A percentile compares a stretch with the other conserved stretches of the same genome.
These are phyloP conservation scores for Neurospora terricola DNA, from an alignment of 495 filamentous ascomycete genomes.

Conservation along the genomic window DNA sequence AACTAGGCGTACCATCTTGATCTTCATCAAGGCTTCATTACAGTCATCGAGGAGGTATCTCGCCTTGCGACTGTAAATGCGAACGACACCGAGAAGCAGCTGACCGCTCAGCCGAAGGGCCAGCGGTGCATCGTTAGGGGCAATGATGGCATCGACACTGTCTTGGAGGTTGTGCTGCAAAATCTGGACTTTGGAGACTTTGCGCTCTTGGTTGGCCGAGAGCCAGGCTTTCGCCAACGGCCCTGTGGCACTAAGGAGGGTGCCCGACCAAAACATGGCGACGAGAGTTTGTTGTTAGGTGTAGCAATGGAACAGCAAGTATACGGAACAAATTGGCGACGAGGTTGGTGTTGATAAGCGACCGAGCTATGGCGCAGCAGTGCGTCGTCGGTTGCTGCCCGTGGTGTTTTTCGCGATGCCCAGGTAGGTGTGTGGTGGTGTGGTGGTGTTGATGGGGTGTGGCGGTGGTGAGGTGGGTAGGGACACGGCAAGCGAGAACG, in stretches of 20 bases:
- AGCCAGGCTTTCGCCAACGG: conserved; percentile 96
- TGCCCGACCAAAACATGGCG: conserved; percentile 97
- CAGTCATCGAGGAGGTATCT: conserved; percentile 94
- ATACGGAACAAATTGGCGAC: background rate
- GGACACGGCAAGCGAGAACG: conserved; percentile 29
- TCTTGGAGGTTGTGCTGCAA: conserved; percentile 84
- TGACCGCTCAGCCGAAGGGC: conserved; percentile 89
- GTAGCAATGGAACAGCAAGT: conserved; percentile 12
- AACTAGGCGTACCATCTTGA: conserved; percentile 70
- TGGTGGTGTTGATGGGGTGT: background rate
- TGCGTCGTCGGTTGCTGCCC: background rate
- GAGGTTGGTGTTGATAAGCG: background rate
- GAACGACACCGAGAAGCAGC: conserved; percentile 85
- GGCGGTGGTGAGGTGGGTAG: background rate
- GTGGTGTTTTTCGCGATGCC: background rate
- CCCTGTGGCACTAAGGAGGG: conserved; percentile 90
- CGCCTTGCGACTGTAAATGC: conserved; percentile 95
- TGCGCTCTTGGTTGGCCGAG: conserved; percentile 94
- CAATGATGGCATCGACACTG: conserved; percentile 89
- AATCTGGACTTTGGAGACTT: conserved; percentile 90
- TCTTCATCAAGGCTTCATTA: conserved; percentile 92
- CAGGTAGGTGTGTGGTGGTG: background rate
- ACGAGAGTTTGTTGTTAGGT: conserved; percentile 9
- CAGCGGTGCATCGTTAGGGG: conserved; percentile 88
- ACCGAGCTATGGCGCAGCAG: background rate